phyloP scores from a whole-genome alignment of 2,329 filamentous ascomycete genomes.

The Monilinia fructicola region DNA sequence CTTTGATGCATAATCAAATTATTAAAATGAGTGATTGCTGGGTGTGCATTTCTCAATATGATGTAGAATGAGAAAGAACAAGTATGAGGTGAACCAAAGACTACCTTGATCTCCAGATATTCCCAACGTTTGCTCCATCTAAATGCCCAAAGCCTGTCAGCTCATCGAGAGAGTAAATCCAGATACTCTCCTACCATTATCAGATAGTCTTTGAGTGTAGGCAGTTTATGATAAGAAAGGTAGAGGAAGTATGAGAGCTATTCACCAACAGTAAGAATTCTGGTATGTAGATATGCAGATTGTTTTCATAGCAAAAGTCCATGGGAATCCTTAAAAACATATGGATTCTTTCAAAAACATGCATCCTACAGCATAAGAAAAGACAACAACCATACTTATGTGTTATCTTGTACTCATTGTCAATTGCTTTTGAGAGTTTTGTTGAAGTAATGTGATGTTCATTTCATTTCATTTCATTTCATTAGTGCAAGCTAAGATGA shows the following conservation, averaged over 20 bases:
- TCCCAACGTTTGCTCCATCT: background rate
- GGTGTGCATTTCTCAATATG: background rate
- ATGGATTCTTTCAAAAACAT: background rate
- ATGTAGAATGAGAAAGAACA: background rate
- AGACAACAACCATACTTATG: background rate
- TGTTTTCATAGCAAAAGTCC: background rate
- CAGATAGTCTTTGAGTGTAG: background rate
- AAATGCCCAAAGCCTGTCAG: background rate
- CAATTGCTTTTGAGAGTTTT: background rate
- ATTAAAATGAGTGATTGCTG: background rate
- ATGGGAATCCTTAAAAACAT: background rate
- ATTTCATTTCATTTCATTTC: constrained; percentile 12
- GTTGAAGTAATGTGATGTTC: background rate
- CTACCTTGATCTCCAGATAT: constrained; percentile 4
- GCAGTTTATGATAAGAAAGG: background rate
- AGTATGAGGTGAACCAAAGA: background rate
- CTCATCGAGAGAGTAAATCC: background rate
- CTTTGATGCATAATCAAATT: background rate
- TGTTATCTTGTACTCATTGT: background rate
- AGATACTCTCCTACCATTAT: background rate
- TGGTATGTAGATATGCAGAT: background rate
- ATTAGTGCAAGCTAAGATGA: background rate
- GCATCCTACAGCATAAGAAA: background rate
- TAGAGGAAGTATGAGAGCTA: background rate
- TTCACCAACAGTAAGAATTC: background rate